Conservation (phyloP, 2,329 filamentous ascomycete genomes). For the Graphium sp. region DNA sequence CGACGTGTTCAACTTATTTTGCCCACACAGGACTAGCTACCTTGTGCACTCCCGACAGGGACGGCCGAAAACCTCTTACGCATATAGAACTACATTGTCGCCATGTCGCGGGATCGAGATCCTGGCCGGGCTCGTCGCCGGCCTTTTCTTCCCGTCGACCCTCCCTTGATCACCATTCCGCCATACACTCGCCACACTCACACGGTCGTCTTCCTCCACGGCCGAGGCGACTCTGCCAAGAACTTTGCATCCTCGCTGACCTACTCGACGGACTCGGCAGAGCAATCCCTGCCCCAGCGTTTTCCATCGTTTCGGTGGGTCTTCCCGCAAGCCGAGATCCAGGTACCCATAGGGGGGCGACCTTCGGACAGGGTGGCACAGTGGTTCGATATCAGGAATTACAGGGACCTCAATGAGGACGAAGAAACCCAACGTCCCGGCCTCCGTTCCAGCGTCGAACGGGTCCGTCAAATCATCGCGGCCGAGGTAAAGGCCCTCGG, state of each 20-base stretch:
- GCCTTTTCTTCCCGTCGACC: too few species aligned
- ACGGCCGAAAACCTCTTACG: too few species aligned
- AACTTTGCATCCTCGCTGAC: slow-evolving; percentile 14
- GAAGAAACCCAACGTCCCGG: slow-evolving; percentile 24
- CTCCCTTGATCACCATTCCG: slow-evolving; percentile 6
- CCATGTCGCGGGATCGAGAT: too few species aligned
- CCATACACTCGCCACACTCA: slow-evolving; percentile 16
- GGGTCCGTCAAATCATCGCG: not conserved
- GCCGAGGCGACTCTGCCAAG: slow-evolving; percentile 21
- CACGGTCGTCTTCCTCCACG: slow-evolving; percentile 27
- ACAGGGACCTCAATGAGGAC: slow-evolving; percentile 17
- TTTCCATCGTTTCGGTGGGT: slow-evolving; percentile 31
- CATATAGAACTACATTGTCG: too few species aligned
- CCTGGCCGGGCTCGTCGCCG: too few species aligned
- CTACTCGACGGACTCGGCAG: slow-evolving; percentile 13
- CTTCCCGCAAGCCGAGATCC: slow-evolving; percentile 24
- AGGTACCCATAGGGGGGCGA: slow-evolving; percentile 11
- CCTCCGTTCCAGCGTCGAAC: slow-evolving; percentile 9
- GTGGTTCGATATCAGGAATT: slow-evolving; percentile 34
- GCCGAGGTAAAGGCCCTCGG: slow-evolving; percentile 6
- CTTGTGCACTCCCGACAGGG: too few species aligned
- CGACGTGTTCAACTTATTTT: too few species aligned
- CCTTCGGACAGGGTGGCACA: slow-evolving; percentile 12
- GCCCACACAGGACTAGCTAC: too few species aligned
- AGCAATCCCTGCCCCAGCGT: slow-evolving; percentile 16